These are phyloP conservation scores for Aspergillus aculeatinus DNA, from an alignment of 2,329 filamentous ascomycete genomes.

Conservation along the genomic window DNA sequence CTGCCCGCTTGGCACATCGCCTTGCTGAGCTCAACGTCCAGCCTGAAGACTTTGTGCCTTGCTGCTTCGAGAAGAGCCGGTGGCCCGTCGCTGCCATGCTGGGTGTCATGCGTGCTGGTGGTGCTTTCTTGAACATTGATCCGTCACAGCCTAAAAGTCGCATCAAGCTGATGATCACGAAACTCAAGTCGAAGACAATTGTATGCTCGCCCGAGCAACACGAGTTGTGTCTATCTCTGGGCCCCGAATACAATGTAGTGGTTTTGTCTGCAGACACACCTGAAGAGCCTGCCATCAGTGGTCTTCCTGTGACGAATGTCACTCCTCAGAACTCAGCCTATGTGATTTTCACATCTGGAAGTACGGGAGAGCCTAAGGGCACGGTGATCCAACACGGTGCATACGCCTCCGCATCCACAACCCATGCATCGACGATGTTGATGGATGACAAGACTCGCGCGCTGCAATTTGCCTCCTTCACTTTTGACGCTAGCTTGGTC, in stretches of 20 bases:
- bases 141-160: slow-evolving; percentile 12
- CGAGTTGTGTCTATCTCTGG: slow-evolving; percentile 6
- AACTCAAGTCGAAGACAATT: slow-evolving; percentile 9
- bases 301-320: neutral
- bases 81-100: slow-evolving; percentile 14
- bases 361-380: slow-evolving; percentile 16
- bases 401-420: slow-evolving; percentile 11
- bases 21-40: slow-evolving; percentile 3
- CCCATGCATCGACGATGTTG: slow-evolving; percentile 31
- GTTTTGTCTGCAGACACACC: slow-evolving; percentile 4
- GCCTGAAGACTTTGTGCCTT: slow-evolving; percentile 12
- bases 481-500: slow-evolving; percentile 37
- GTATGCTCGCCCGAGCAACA: slow-evolving; percentile 13
- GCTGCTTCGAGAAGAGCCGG: slow-evolving; percentile 13
- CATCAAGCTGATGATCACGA: slow-evolving; percentile 12
- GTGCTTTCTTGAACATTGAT: slow-evolving; percentile 16
- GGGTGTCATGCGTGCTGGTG: slow-evolving; percentile 12
- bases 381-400: slow-evolving; percentile 11
- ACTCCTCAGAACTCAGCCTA: slow-evolving; percentile 11
- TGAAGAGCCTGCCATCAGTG: neutral
- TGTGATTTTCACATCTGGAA: slow-evolving; percentile 17
- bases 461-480: slow-evolving; percentile 36
- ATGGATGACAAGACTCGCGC: slow-evolving; percentile 40
- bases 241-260: slow-evolving; percentile 4
- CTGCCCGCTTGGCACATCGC: slow-evolving; percentile 6